Percentiles rank a stretch among this genome's conserved stretches.
Conservation (phyloP, 2,329 filamentous ascomycete species). For the Thielaviopsis cerberus region DNA sequence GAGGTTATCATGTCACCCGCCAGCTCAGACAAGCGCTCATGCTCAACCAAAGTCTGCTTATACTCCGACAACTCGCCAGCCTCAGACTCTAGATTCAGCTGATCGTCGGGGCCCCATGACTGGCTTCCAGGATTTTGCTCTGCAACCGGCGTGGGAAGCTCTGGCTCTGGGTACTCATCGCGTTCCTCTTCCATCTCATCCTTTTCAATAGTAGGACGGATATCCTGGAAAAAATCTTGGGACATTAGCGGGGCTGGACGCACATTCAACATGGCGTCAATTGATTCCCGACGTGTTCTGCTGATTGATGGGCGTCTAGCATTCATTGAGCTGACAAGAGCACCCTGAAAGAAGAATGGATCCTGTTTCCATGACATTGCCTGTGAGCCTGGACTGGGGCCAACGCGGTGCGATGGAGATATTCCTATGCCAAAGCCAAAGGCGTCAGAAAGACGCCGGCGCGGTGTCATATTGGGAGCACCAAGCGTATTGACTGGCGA, state of each 20-base stretch:
- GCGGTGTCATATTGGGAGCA: not conserved
- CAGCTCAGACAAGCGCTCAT: not conserved
- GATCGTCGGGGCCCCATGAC: conserved; percentile 10
- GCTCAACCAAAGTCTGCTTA: not conserved
- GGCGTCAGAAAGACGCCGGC: not conserved
- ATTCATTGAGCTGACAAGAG: conserved; percentile 5
- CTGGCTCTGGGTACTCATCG: not conserved
- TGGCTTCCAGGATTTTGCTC: not conserved
- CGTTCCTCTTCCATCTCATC: not conserved
- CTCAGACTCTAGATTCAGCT: conserved; percentile 7
- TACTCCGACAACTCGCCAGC: not conserved
- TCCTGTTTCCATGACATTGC: conserved; percentile 4
- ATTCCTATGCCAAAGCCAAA: not conserved
- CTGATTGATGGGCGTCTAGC: not conserved
- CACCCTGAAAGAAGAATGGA: conserved; percentile 9
- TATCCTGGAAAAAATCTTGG: not conserved
- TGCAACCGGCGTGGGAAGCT: not conserved
- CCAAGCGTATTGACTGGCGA: not conserved
- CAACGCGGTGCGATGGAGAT: not conserved
- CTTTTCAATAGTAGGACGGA: conserved; percentile 6
- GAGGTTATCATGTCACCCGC: not conserved
- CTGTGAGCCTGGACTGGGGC: not conserved
- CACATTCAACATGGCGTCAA: not conserved
- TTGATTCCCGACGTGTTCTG: not conserved
- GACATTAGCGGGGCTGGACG: not conserved